Conservation (phyloP, 1,284 basidiomycete genomes). For the Puccinia sorghi region DNA sequence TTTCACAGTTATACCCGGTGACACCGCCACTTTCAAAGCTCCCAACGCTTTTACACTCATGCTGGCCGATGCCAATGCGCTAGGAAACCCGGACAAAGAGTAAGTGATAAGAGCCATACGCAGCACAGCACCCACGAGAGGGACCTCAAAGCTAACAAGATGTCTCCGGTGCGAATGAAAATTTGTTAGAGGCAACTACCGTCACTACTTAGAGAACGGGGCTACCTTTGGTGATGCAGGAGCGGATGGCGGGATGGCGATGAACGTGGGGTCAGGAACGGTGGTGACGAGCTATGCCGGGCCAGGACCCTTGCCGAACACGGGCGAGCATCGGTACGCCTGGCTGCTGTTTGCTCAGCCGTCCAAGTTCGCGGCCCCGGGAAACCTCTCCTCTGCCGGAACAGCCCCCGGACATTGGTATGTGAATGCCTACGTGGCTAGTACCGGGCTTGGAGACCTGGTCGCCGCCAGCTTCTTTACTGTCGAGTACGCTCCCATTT, state of each 20-base stretch:
- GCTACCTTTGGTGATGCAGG: constrained; percentile 20
- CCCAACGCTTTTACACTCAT: constrained; percentile 39
- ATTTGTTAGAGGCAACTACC: constrained; percentile 23
- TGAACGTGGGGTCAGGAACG: constrained; percentile 25
- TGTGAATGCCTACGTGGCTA: constrained; percentile 28
- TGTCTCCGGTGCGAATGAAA: not conserved
- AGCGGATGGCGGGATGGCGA: not conserved
- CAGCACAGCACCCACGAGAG: not conserved
- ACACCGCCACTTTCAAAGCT: constrained; percentile 7
- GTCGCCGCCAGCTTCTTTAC: constrained; percentile 37
- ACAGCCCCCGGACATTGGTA: constrained; percentile 32
- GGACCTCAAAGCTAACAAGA: not conserved
- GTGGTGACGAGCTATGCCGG: constrained; percentile 32
- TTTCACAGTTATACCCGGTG: not conserved
- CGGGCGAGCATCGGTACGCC: constrained; percentile 35
- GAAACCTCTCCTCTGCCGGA: constrained; percentile 8
- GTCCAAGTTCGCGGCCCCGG: constrained; percentile 8
- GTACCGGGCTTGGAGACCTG: constrained; percentile 25
- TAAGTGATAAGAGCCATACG: not conserved
- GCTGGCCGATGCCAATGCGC: constrained; percentile 32
- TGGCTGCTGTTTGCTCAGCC: constrained; percentile 34
- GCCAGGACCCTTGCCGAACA: constrained; percentile 25
- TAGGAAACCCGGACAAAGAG: constrained; percentile 36
- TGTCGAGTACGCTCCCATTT: constrained; percentile 12
- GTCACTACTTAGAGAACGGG: constrained; percentile 37